Evolutionary conservation across 2,329 filamentous ascomycete genomes (phyloP), one percentile per base, ranked within the genome.

Genomic region (Botrytis byssoidea): DNA sequence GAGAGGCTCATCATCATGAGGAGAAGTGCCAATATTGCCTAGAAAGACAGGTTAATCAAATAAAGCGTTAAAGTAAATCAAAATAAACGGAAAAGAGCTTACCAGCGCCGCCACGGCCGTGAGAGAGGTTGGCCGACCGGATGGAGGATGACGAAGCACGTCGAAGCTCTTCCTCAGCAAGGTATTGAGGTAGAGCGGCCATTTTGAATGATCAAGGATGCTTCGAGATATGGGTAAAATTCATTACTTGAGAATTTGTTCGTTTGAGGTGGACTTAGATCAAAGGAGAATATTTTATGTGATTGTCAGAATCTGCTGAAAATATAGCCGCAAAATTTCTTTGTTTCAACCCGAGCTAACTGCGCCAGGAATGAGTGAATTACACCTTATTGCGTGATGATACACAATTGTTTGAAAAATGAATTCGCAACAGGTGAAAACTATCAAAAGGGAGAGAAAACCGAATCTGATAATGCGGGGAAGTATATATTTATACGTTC

Each of bases 51-150:
- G 66, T 64, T 55, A 70, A 61, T 71, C 57, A 64, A 55, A 29
- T 55, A 51, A 60, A 73, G 66, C 74, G 67, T 16, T 32, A 35
- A 14, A 46, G 22, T 6, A 71, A 22, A 63, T 10, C 51, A 35
- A 14, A 37, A 22, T 6, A 71, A n/a, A 63, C 64, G 44, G 35
- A 16, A 18, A 61, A 65, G 29, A 44, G 68, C 83, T 78, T 82
- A 87, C 86, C 92, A 76, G 92, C 93, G 80, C 93, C 93, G 80
- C 93, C 93, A 76, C 93, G 91, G 79, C 93, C 93, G 79, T 93
- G 90, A 59, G 91, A 93, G 6, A 78, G 63, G 29, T 71, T 74
- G 16, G 59, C 73, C 14, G 69, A 66, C 59, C 75, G 63, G n/a
- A 73, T 73, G 16, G 71, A 74, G 5, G 76, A 75, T 35, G 74